Percentiles rank a stretch among this genome's conserved stretches.
Evolutionary conservation across 2,329 filamentous ascomycete species (phyloP).

Genomic region (Ilyonectria robusta): DNA sequence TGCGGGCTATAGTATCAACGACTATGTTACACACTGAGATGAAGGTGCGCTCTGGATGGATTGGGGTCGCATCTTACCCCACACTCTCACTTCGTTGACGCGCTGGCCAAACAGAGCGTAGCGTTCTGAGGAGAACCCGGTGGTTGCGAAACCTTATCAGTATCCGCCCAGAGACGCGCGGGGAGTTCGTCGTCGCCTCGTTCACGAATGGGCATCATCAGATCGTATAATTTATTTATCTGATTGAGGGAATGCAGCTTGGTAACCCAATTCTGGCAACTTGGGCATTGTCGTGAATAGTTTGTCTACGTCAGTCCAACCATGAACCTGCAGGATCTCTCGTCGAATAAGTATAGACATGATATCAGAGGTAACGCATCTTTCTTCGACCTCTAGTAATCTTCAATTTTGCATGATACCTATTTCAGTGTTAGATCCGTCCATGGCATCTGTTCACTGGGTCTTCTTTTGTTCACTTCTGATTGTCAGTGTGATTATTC

Average conservation of each 20-base stretch:
- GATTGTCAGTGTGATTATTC: neutral
- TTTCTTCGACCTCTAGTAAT: neutral
- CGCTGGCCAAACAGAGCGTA: conserved; percentile 1
- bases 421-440: neutral
- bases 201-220: neutral
- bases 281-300: neutral
- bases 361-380: neutral
- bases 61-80: neutral
- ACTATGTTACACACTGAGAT: neutral
- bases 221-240: neutral
- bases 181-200: neutral
- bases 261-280: neutral
- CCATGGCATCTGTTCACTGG: neutral
- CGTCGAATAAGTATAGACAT: neutral
- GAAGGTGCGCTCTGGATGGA: neutral
- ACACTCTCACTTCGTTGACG: neutral
- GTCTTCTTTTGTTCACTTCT: neutral
- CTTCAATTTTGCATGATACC: neutral
- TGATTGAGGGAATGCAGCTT: neutral
- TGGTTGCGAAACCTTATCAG: conserved; percentile 2
- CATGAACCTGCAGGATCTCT: neutral
- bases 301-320: neutral
- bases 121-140: neutral
- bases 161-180: neutral
- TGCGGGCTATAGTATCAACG: neutral